A percentile compares a stretch with the other conserved stretches of the same genome.
Evolutionary conservation across 2,329 filamentous ascomycete species (phyloP).

Genomic region (Thielaviopsis musarum): DNA sequence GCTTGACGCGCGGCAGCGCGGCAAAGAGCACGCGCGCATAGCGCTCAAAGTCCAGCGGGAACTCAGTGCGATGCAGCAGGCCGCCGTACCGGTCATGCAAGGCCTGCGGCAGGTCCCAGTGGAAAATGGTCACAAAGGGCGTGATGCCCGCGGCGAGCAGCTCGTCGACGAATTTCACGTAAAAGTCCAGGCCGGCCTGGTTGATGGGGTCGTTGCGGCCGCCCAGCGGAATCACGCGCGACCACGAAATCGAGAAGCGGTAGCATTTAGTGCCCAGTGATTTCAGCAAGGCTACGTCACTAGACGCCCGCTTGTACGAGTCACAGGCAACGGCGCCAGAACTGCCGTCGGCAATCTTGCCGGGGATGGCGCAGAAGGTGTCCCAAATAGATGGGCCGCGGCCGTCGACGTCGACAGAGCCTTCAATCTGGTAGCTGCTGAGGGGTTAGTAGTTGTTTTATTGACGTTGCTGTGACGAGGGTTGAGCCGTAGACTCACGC

Average conservation of each 20-base stretch:
- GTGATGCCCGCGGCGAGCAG: constrained; percentile 59
- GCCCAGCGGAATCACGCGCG: constrained; percentile 70
- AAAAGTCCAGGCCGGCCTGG: constrained; percentile 59
- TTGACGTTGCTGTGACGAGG: too few relatives aligned
- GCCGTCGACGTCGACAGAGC: constrained; percentile 55
- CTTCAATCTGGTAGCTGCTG: constrained; percentile 73
- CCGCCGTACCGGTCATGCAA: constrained; percentile 71
- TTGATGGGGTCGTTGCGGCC: constrained; percentile 71
- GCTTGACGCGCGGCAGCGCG: constrained; percentile 58
- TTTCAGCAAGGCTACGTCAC: constrained; percentile 67
- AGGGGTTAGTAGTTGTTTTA: neutral
- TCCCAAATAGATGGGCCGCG: constrained; percentile 79
- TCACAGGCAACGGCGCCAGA: constrained; percentile 69
- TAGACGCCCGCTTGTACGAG: constrained; percentile 62
- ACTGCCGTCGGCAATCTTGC: constrained; percentile 66
- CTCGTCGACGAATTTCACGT: constrained; percentile 63
- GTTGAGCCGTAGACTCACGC: constrained; percentile 31
- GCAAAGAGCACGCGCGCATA: constrained; percentile 65
- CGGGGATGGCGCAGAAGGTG: constrained; percentile 63
- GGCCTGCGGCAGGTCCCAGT: constrained; percentile 73
- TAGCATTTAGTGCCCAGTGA: constrained; percentile 56
- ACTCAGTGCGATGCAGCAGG: constrained; percentile 64
- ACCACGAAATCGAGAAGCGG: constrained; percentile 75
- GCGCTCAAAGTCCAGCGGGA: constrained; percentile 62
- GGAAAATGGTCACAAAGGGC: constrained; percentile 69